Evolutionary conservation across 331 rosid genomes (phyloP).

Genomic region (Acacia pycnantha): DNA sequence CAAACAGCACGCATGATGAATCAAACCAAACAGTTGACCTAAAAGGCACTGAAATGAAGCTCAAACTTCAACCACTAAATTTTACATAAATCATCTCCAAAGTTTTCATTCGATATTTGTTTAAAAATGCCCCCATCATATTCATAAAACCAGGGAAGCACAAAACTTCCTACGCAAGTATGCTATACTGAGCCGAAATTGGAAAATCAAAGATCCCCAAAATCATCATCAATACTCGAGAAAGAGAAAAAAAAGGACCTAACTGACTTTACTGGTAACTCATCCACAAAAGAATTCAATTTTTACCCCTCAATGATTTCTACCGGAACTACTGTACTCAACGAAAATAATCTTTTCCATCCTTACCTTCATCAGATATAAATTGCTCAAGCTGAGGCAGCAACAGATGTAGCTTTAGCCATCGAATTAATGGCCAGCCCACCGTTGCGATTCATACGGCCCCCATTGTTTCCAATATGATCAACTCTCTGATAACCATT

Average conservation of each 20-base stretch:
- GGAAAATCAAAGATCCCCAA: slow-evolving; percentile 27
- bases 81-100: slow-evolving; percentile 26
- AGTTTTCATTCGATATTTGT: slow-evolving; percentile 14
- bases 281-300: slow-evolving; percentile 30
- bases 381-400: slow-evolving; percentile 62
- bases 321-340: slow-evolving; percentile 10
- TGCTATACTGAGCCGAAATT: slow-evolving; percentile 27
- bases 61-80: slow-evolving; percentile 16
- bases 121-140: slow-evolving; percentile 26
- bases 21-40: not conserved
- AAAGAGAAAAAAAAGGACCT: slow-evolving; percentile 3
- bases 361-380: slow-evolving; percentile 9
- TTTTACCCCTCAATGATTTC: slow-evolving; percentile 28
- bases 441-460: slow-evolving; percentile 52
- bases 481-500: slow-evolving; percentile 70
- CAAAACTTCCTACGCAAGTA: slow-evolving; percentile 34
- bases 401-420: slow-evolving; percentile 38
- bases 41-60: not conserved
- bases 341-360: slow-evolving; percentile 22
- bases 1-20: not conserved
- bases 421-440: slow-evolving; percentile 43
- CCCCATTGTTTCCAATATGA: slow-evolving; percentile 39
- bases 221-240: slow-evolving; percentile 30
- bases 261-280: slow-evolving; percentile 31
- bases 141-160: slow-evolving; percentile 38